These are phyloP conservation scores for Pseudogymnoascus sp. DNA, from an alignment of 2,329 filamentous ascomycete species.

Conservation along the genomic window DNA sequence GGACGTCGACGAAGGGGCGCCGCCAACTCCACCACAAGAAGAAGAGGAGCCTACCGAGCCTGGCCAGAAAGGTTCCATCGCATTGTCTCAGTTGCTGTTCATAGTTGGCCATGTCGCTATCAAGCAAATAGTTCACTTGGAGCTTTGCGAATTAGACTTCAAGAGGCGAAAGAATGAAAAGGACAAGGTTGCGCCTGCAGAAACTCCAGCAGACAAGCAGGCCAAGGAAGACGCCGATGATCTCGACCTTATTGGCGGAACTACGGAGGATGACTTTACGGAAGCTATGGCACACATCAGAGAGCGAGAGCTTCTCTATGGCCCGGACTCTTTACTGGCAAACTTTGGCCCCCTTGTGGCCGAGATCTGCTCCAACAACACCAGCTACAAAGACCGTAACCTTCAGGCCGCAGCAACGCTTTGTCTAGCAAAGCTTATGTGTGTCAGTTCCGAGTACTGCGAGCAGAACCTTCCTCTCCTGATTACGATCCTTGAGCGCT, in stretches of 20 bases:
- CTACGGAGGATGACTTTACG: constrained; percentile 88
- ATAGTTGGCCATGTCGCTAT: constrained; percentile 95
- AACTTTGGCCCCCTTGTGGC: constrained; percentile 86
- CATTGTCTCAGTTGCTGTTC: constrained; percentile 84
- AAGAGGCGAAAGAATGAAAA: constrained; percentile 91
- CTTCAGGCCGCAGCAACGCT: constrained; percentile 89
- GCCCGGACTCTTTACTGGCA: constrained; percentile 73
- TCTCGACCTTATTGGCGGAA: constrained; percentile 91
- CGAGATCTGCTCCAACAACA: constrained; percentile 93
- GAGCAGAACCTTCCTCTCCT: constrained; percentile 86
- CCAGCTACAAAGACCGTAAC: constrained; percentile 78
- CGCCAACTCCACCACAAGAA: constrained; percentile 27
- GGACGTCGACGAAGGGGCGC: constrained; percentile 26
- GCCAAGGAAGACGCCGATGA: constrained; percentile 71
- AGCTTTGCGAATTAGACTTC: constrained; percentile 95
- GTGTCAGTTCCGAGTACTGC: constrained; percentile 93
- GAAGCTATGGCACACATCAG: constrained; percentile 80
- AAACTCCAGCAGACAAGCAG: constrained; percentile 42
- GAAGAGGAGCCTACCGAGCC: constrained; percentile 27
- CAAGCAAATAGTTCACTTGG: constrained; percentile 97
- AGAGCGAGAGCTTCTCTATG: constrained; percentile 76
- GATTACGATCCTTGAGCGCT: constrained; percentile 96
- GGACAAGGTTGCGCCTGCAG: constrained; percentile 55
- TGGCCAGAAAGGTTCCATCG: constrained; percentile 62
- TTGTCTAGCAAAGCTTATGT: constrained; percentile 97